Base-by-base conservation (phyloP, 257 asterid genomes). In the Scutellaria galericulata region DNA sequence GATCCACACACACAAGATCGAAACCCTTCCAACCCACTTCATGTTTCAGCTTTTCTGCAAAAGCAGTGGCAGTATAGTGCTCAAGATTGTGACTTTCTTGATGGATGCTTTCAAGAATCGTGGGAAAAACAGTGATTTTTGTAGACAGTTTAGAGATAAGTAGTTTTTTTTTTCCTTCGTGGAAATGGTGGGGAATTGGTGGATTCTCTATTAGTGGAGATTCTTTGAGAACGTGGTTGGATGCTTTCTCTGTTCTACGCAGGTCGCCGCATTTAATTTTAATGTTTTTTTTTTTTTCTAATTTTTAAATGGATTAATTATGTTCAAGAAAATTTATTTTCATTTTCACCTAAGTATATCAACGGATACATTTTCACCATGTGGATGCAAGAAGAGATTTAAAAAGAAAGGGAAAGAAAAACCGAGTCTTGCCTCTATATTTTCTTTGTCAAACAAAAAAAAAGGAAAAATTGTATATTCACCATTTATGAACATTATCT, bases 1-100 rank as follows among this genome's bases (percentile, higher is more conserved):
- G 20, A 65, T 14, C 79, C 81, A 78, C 75, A 81, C 66, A 80
- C 84, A 83, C 71, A 48, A 12, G 37, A 78, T 71, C 80, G 78
- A 75, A 78, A 75, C 72, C 78, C 77, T 69, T 24, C 68, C 79
- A 47, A 50, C 73, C 73, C 66, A 48, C 78, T 64, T 79, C 85
- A 82, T 82, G 13, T 54, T 78, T 57, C 60, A 71, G 57, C 64
- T 45, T 41, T 24, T 44, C 67, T 44, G 58, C 76, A 27, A 46
- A 5, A 64, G 48, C 45, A 51, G 58, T 14, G 7, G 71, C 24
- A 20, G 24, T 3, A 58, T 5, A 12, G 13, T n/a, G 73, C 51
- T 67, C 64, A 67, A 76, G 61, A 15, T 56, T 56, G 63, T 37
- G 44, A 42, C 63, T 41, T 18, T 7, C 20, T 64, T 7, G 27